Conservation (phyloP, 2,329 filamentous ascomycete species). For the Diplocarpon rosae region DNA sequence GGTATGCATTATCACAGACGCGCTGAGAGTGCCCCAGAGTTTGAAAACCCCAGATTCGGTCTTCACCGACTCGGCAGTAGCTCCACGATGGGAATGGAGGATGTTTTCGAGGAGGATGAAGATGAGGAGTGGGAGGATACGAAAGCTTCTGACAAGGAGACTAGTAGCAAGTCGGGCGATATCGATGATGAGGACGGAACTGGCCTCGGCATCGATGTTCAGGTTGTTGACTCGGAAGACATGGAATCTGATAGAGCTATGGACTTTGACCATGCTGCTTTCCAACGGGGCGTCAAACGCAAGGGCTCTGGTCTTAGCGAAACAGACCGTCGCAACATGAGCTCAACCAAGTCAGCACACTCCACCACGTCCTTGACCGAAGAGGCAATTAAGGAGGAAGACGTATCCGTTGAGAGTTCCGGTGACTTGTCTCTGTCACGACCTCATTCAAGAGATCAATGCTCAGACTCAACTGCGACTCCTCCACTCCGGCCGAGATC, state of each 20-base stretch:
- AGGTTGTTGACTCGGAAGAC: constrained; percentile 34
- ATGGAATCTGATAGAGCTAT: constrained; percentile 30
- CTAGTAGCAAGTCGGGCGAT: constrained; percentile 28
- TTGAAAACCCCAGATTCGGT: constrained; percentile 56
- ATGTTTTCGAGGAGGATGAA: constrained; percentile 80
- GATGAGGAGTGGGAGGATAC: constrained; percentile 36
- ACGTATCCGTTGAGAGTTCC: constrained; percentile 30
- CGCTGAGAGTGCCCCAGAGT: constrained; percentile 72
- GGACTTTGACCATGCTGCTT: constrained; percentile 31
- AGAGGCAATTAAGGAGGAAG: constrained; percentile 36
- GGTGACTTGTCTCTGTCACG: constrained; percentile 29
- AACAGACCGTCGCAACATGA: constrained; percentile 28
- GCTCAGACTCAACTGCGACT: constrained; percentile 25
- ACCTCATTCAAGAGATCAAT: constrained; percentile 27
- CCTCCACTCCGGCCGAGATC: constrained; percentile 22
- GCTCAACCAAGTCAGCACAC: constrained; percentile 35
- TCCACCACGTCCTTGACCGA: constrained; percentile 42
- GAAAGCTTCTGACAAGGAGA: constrained; percentile 27
- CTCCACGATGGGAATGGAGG: constrained; percentile 75
- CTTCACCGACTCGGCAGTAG: constrained; percentile 50
- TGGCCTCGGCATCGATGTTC: constrained; percentile 32
- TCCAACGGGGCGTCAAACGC: constrained; percentile 28
- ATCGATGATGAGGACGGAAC: constrained; percentile 29
- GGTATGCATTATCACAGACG: constrained; percentile 68
- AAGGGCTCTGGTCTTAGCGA: constrained; percentile 38